These are phyloP conservation scores for Poterioochromonas sp. DNA, from an alignment of 352 stramenopile species.

Conservation along the genomic window DNA sequence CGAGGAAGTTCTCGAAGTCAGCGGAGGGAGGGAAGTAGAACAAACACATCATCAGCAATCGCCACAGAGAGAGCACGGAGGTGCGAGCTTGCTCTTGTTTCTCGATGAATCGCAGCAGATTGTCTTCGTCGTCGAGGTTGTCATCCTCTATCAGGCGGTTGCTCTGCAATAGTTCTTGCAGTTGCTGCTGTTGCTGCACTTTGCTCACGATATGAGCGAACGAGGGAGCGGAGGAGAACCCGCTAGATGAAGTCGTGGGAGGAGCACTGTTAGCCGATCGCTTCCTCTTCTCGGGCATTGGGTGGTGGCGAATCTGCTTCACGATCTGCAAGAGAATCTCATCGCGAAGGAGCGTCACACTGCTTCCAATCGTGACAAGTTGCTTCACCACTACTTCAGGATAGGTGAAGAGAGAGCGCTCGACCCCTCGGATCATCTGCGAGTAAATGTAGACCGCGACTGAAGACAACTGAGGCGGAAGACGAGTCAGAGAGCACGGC, in stretches of 20 bases:
- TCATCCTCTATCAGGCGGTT: too few species aligned
- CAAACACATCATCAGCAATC: not conserved
- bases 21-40: not conserved
- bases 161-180: too few species aligned
- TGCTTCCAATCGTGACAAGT: not conserved
- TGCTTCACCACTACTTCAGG: not conserved
- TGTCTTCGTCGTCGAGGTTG: too few species aligned
- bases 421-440: not conserved
- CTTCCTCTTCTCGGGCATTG: not conserved
- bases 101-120: too few species aligned
- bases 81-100: too few species aligned
- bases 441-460: not conserved
- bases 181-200: too few species aligned
- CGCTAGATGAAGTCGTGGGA: too few species aligned
- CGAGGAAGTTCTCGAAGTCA: not conserved
- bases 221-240: too few species aligned
- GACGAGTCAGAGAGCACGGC: not conserved
- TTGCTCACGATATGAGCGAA: too few species aligned
- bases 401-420: not conserved
- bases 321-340: slow-evolving; percentile 13
- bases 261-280: too few species aligned
- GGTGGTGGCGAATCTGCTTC: slow-evolving; percentile 5
- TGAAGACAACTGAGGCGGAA: not conserved
- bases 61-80: too few species aligned
- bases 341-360: not conserved